Base-by-base conservation (phyloP, 495 filamentous ascomycete species). In the Hypoxylon subgilvum region DNA sequence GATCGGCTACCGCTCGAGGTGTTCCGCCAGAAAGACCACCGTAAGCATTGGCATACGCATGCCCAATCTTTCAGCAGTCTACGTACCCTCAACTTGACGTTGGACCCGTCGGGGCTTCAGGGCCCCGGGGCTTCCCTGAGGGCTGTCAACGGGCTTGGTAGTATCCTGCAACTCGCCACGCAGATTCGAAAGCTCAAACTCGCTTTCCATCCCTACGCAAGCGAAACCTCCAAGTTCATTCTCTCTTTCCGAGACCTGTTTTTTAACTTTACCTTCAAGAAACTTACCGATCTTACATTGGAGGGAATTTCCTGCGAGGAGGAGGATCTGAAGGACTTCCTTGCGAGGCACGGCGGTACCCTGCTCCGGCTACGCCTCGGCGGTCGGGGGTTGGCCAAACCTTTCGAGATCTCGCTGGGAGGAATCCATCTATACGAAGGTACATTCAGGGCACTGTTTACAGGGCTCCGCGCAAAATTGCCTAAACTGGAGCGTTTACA, bases 1-100 rank as follows among this genome's bases (percentile, higher is more conserved):
- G 75, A 78, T 57, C 74, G 74, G 13, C 69, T 80, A 13, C 77
- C 77, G 16, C 73, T 80, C 27, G 76, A 76, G 43, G 48, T 78
- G 22, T 77, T 79, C 51, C 68, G 72, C 21, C 21, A 69, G 34
- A 45, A 67, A 23, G 63, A 59, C 31, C 72, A 76, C 53, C 70
- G 75, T 9, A 63, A 44, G 3, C 74, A 74, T 50, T 79, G 76
- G 76, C 75, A 72, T 53, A 71, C 72, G 61, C 73, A 74, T 40
- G 76, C 72, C 2, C 69, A 69, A 36, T 67, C 75, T 16, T 77
- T 79, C 46, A 52, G 69, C 6, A 68, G 60, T 45, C 66, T 79
- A 6, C 59, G 73, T 1, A 66, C 51, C 31, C 73, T 79, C 7
- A 57, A 71, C 63, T 58, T 77, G 1, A 72, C 71, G 3, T 54